These are phyloP conservation scores for Ganoderma lingzhi DNA, from an alignment of 1,284 basidiomycete species.

Conservation along the genomic window DNA sequence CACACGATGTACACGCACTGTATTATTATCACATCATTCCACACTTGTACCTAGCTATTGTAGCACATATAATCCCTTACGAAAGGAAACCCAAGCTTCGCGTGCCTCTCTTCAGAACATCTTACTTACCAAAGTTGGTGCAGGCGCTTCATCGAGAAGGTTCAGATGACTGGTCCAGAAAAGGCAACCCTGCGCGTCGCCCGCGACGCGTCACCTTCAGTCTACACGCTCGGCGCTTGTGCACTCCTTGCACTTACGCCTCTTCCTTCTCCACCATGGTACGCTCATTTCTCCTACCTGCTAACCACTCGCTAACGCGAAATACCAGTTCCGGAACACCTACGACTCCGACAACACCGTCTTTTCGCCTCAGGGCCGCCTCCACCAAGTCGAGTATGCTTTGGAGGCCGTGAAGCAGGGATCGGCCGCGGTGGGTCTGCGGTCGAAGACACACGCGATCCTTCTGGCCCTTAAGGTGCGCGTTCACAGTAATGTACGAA, in stretches of 20 bases:
- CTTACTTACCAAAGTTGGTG: not conserved
- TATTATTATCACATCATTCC: not conserved
- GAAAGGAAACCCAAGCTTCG: not conserved
- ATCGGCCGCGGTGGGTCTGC: slow-evolving; percentile 95
- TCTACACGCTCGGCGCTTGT: slow-evolving; percentile 20
- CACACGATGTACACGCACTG: slow-evolving; percentile 1
- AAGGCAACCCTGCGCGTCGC: slow-evolving; percentile 38
- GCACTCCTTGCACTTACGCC: slow-evolving; percentile 23
- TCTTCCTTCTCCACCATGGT: slow-evolving; percentile 29
- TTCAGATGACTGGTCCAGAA: slow-evolving; percentile 16
- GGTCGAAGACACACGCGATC: slow-evolving; percentile 95
- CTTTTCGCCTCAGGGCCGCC: slow-evolving; percentile 91
- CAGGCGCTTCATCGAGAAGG: not conserved
- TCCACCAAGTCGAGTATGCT: slow-evolving; percentile 98
- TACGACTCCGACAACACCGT: slow-evolving; percentile 98
- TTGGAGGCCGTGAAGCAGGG: slow-evolving; percentile 99
- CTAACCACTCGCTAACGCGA: slow-evolving; percentile 5
- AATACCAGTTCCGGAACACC: slow-evolving; percentile 88
- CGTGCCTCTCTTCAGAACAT: not conserved
- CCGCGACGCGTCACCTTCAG: slow-evolving; percentile 38
- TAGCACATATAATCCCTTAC: not conserved
- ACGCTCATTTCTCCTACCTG: slow-evolving; percentile 8
- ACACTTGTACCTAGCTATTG: not conserved
- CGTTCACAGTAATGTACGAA: not conserved
- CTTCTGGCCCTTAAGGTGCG: slow-evolving; percentile 67